Base-by-base conservation (phyloP, 2,329 filamentous ascomycete species). In the Fusarium transvaalense region DNA sequence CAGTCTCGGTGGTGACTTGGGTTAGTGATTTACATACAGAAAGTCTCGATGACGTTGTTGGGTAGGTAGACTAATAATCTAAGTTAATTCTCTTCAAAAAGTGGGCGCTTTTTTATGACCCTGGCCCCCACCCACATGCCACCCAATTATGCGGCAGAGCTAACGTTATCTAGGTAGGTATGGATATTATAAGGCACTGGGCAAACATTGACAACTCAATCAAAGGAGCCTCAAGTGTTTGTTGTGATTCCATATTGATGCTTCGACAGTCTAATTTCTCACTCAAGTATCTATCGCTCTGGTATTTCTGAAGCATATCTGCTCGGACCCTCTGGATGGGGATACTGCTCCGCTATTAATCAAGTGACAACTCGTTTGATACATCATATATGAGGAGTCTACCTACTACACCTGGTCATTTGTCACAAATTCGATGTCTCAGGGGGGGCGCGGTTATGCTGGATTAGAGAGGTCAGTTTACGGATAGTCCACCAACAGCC, bases 11-110 rank as follows among this genome's bases (percentile, higher is more conserved):
- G 47, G 38, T 50, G 34, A 38, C 32, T 38, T 38, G n/a, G 34
- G 47, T 50, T 39, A 39, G 23, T 38, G 47, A 59, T 35, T 56
- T 45, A 39, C 50, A 42, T 45, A 39, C 50, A 42, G 62, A 39
- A 46, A 48, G 45, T 56, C 52, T 68, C 42, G 42, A 68, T 68
- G 71, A 72, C 56, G 69, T 62, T 60, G 29, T 60, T 50, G 13
- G 21, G 27, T 25, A n/a, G 27, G 50, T 25, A n/a, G 27, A 35
- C 29, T 35, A 29, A 14, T 37, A 17, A 38, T 39, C 21, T 41
- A 38, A 29, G 55, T 41, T 60, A 45, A 54, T 56, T 58, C 48
- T 66, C 50, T 55, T 35, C 14, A 25, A 59, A 66, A 69, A 66
- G 68, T 72, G 68, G 71, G 61, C 39, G 29, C 51, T 9, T 46